Evolutionary conservation across 2,329 filamentous ascomycete species (phyloP).

Genomic region (Tympanopsis confertula): DNA sequence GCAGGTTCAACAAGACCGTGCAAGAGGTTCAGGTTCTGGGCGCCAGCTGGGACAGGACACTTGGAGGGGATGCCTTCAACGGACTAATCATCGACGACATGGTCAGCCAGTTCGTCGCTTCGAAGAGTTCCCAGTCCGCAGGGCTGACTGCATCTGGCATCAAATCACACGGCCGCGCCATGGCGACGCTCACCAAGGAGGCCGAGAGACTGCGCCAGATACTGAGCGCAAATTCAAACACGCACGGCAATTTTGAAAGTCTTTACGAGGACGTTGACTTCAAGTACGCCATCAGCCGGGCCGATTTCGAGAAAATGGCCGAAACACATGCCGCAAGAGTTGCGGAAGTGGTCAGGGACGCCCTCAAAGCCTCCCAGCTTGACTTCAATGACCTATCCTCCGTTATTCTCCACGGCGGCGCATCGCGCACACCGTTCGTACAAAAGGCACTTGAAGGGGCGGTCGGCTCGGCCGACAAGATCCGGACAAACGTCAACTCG

Average conservation of each 20-base stretch:
- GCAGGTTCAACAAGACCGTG: conserved; percentile 88
- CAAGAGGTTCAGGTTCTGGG: conserved; percentile 89
- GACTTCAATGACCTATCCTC: conserved; percentile 70
- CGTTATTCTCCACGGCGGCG: conserved; percentile 84
- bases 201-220: conserved; percentile 79
- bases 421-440: conserved; percentile 83
- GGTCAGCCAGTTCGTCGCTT: conserved; percentile 65
- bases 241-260: conserved; percentile 70
- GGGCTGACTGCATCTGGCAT: conserved; percentile 53
- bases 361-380: conserved; percentile 65
- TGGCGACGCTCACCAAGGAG: conserved; percentile 87
- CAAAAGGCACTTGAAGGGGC: conserved; percentile 75
- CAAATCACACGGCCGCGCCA: conserved; percentile 66
- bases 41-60: conserved; percentile 74
- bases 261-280: conserved; percentile 88
- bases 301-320: conserved; percentile 71
- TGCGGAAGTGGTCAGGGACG: conserved; percentile 55
- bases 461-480: conserved; percentile 61
- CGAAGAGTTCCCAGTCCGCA: conserved; percentile 53
- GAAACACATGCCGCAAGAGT: conserved; percentile 59
- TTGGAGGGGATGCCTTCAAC: conserved; percentile 85
- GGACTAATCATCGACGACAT: conserved; percentile 82
- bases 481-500: conserved; percentile 89
- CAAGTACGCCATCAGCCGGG: conserved; percentile 73
- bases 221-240: conserved; percentile 83